Conservation (phyloP, 192 early-diverging fungal species). For the Fimicolochytrium jonesii region DNA sequence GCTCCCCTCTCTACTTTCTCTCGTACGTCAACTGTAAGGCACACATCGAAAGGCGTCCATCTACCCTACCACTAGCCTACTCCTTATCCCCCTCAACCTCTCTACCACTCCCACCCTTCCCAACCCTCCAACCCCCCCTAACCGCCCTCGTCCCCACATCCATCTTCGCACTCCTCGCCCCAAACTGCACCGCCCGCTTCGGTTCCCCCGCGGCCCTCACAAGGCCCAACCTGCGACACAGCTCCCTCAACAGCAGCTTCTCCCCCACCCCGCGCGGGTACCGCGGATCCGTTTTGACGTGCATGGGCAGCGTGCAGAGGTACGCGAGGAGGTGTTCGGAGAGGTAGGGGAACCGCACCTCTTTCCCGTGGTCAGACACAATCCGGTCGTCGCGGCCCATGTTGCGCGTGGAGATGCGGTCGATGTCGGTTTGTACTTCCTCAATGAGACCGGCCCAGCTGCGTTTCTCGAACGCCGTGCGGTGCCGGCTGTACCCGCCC, state of each 20-base stretch:
- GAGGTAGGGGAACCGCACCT: conserved; percentile 78
- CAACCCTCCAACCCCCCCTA: too few relatives aligned
- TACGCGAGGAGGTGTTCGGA: conserved; percentile 64
- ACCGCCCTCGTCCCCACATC: conserved; percentile 11
- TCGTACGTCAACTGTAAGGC: too few relatives aligned
- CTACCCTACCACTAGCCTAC: too few relatives aligned
- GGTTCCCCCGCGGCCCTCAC: conserved; percentile 57
- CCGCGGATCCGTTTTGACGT: conserved; percentile 78
- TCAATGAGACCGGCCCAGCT: conserved; percentile 64
- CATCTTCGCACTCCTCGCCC: conserved; percentile 95
- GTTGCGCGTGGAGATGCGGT: conserved; percentile 82
- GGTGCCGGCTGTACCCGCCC: conserved; percentile 86
- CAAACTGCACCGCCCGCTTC: conserved; percentile 98
- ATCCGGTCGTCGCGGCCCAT: conserved; percentile 92
- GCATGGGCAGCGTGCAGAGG: conserved; percentile 64
- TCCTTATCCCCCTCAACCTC: too few relatives aligned
- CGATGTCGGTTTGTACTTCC: conserved; percentile 80
- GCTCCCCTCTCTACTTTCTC: too few relatives aligned
- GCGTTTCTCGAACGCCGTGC: conserved; percentile 59
- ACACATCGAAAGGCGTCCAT: too few relatives aligned
- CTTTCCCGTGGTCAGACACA: conserved; percentile 59
- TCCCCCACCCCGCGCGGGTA: conserved; percentile 81
- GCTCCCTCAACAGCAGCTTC: conserved; percentile 78
- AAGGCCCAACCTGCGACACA: conserved; percentile 67
- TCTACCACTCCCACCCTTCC: too few relatives aligned